Evolutionary conservation across 2,329 filamentous ascomycete genomes (phyloP).

Genomic region (Pyricularia pennisetigena): DNA sequence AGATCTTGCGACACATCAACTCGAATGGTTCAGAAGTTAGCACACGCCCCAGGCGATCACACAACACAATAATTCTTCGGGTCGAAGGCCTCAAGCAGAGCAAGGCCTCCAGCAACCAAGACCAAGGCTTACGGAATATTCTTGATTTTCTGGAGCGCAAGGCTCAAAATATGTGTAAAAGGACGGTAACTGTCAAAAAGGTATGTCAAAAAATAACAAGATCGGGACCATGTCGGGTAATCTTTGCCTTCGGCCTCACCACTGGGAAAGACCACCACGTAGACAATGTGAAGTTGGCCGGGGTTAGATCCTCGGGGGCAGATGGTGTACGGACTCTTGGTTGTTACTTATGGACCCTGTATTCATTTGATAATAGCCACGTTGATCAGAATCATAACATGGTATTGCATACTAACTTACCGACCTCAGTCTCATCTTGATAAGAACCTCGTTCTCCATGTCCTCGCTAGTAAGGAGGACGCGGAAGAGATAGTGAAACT

Average conservation of each 20-base stretch:
- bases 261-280: neutral
- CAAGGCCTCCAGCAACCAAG: slow-evolving; percentile 56
- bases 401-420: slow-evolving; percentile 50
- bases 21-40: slow-evolving; percentile 16
- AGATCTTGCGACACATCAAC: slow-evolving; percentile 19
- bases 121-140: slow-evolving; percentile 56
- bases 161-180: slow-evolving; percentile 44
- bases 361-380: neutral
- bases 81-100: slow-evolving; percentile 58
- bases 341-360: neutral
- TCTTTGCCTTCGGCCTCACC: neutral
- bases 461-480: slow-evolving; percentile 56
- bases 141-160: slow-evolving; percentile 64
- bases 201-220: slow-evolving; percentile 43
- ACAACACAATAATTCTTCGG: slow-evolving; percentile 28
- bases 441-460: slow-evolving; percentile 55
- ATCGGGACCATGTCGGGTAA: neutral
- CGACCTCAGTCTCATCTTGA: slow-evolving; percentile 54
- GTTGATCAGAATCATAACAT: slow-evolving; percentile 17
- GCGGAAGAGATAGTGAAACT: slow-evolving; percentile 55
- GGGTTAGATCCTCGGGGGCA: neutral
- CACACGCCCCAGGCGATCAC: slow-evolving; percentile 14
- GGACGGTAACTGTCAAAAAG: slow-evolving; percentile 60
- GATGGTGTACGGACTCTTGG: neutral
- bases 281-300: neutral